Base-by-base conservation (phyloP, 768 basidiomycete genomes). In the Xerocomellus intermedius region DNA sequence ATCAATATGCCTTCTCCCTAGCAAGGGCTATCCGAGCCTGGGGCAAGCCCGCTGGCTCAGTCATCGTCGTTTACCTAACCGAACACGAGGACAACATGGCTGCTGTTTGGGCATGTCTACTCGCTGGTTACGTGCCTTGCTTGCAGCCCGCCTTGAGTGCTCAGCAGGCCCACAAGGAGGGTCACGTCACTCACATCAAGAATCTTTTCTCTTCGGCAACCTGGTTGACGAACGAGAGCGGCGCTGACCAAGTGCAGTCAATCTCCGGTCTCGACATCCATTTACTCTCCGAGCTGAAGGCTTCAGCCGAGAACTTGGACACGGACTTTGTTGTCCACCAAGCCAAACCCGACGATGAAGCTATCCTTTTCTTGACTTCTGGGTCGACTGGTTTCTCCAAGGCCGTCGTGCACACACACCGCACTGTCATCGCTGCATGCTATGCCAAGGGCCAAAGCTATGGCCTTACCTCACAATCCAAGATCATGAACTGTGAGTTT, bases 301-400 rank as follows among this genome's bases (percentile, higher is more conserved):
- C 52, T n/a, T 54, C 61, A 1, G 63, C 68, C 1, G 36, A 55
- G 42, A 30, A 6, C 17, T 43, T 47, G 19, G 39, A 7, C 24
- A 22, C 48, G 5, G 55, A 64, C 30, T 70, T 67, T 38, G 47
- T 32, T 19, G 60, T 48, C 19, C 60, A 66, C 37, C 41, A 57
- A 30, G 55, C 64, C 4, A 54, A 58, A 28, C 50, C 66, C 19
- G 69, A 70, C 32, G 61, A 70, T n/a, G 70, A 70, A 19, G 69
- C 69, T 4, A 66, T 70, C 36, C 60, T 70, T 5, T 72, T 72
- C 57, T 56, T 77, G 57, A 77, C 76, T 2, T 77, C 77, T 6
- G 76, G 76, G 0, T 78, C 77, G 0, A 77, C 77, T 6, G 77
- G 77, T 2, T 76, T 77, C 53, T 75, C 77, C 21, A 78, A 77